Conservation (phyloP, 2,329 filamentous ascomycete genomes). For the Leptographium wingfieldii region DNA sequence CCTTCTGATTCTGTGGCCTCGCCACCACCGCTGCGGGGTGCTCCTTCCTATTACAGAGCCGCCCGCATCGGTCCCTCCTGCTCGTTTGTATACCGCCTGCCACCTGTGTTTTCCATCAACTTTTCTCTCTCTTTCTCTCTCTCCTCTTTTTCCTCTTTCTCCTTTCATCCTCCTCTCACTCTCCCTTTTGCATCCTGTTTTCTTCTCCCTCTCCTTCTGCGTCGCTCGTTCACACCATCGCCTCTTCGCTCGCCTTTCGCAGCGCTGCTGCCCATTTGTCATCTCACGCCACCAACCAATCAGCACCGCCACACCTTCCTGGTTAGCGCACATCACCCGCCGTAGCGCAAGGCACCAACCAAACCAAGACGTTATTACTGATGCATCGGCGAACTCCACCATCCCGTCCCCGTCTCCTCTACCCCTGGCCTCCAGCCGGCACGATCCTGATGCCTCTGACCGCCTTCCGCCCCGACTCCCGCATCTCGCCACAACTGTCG, state of each 20-base stretch:
- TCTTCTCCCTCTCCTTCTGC: no score
- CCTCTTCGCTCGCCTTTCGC: no score
- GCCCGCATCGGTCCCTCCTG: neutral
- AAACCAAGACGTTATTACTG: neutral
- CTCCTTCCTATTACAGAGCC: neutral
- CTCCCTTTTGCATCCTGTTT: no score
- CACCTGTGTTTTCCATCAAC: no score
- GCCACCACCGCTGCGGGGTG: neutral
- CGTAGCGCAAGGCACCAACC: neutral
- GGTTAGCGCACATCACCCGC: neutral
- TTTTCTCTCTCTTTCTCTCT: no score
- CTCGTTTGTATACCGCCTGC: no score
- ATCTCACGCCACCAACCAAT: no score
- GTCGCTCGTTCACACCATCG: no score
- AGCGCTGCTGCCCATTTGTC: no score
- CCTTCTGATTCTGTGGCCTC: neutral
- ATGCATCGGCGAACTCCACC: neutral
- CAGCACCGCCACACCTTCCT: no score
- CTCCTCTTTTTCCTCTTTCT: no score
- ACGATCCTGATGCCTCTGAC: neutral
- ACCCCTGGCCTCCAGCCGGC: neutral
- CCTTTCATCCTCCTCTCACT: no score
- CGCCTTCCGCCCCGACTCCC: neutral
- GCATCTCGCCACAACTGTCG: neutral
- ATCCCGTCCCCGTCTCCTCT: neutral